phyloP scores from a whole-genome alignment of 1,284 basidiomycete species.

The Hypsizygus ulmarius region DNA sequence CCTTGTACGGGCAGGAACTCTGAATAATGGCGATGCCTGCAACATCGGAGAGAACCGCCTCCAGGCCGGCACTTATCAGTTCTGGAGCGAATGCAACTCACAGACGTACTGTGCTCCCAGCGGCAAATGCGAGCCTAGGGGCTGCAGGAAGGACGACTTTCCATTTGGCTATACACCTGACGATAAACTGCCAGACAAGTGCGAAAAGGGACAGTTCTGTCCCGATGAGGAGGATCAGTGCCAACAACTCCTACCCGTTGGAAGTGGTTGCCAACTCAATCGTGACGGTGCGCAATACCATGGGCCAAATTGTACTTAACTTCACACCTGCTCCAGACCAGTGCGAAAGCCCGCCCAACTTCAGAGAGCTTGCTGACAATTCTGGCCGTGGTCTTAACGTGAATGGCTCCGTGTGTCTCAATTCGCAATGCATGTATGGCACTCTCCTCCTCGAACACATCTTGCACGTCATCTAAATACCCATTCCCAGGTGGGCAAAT shows the following conservation, averaged over 20 bases:
- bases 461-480: not conserved
- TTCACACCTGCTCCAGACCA: slow-evolving; percentile 51
- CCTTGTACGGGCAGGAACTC: slow-evolving; percentile 41
- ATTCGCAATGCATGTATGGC: slow-evolving; percentile 74
- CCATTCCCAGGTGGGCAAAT: slow-evolving; percentile 68
- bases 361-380: slow-evolving; percentile 56
- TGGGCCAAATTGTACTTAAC: not conserved
- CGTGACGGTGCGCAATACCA: slow-evolving; percentile 65
- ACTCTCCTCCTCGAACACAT: slow-evolving; percentile 2
- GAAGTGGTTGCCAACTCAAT: slow-evolving; percentile 78
- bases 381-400: slow-evolving; percentile 63
- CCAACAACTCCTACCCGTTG: slow-evolving; percentile 57
- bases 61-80: slow-evolving; percentile 71
- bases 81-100: slow-evolving; percentile 74
- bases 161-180: slow-evolving; percentile 61
- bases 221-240: slow-evolving; percentile 82
- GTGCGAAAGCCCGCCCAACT: slow-evolving; percentile 68
- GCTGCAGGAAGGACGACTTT: slow-evolving; percentile 75
- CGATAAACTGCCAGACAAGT: slow-evolving; percentile 57
- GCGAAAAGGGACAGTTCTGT: slow-evolving; percentile 66
- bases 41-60: slow-evolving; percentile 59
- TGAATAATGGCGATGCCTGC: slow-evolving; percentile 49
- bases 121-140: slow-evolving; percentile 58
- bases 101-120: slow-evolving; percentile 61
- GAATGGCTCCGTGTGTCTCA: slow-evolving; percentile 81